Evolutionary conservation across 306 rosid species (phyloP), one percentile per base, ranked within the genome.

Genomic region (Sophora flavescens): DNA sequence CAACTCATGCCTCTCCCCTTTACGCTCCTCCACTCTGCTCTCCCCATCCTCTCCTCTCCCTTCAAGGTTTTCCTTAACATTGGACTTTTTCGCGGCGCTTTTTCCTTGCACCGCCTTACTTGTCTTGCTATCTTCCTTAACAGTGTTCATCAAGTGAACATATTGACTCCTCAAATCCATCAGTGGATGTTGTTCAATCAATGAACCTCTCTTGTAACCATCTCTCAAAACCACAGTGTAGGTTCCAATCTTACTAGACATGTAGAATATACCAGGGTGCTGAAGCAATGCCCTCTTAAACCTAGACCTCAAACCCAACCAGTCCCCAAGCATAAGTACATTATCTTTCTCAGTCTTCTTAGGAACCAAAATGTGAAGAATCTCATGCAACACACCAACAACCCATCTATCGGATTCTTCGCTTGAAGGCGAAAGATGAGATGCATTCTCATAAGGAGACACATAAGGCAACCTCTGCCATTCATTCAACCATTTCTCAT

Each of bases 341-440:
- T 74, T 87, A 9, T 91, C 93, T 80, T 71, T 86, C 66, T 88
- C 93, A 6, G 86, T 83, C 89, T 89, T 94, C 91, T 89, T 94
- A 0, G 91, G 86, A 63, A 89, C 87, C 52, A 90, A 73, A 80
- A 91, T 76, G 82, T 91, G 88, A 82, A 94, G 93, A 63, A 94
- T 66, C 85, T 94, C 97, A 45, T 94, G 97, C 82, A 94, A 78
- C 74, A 94, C 88, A 3, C 91, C 88, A 5, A 86, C 97, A 0
- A 78, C 80, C 96, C 91, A 94, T 78, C 83, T 86, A 63, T 91
- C 96, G 1, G 94, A 87, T 45, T 94, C 96, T 6, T 94, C 96
- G 12, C 91, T 84, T 13, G 84, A 80, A 0, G 88, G 68, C 5
- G 60, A 16, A 41, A 94, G 85, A 82, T 89, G 86, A 48, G 83